Base-by-base conservation (phyloP, 805 yeast species). In the Clavispora fructus region DNA sequence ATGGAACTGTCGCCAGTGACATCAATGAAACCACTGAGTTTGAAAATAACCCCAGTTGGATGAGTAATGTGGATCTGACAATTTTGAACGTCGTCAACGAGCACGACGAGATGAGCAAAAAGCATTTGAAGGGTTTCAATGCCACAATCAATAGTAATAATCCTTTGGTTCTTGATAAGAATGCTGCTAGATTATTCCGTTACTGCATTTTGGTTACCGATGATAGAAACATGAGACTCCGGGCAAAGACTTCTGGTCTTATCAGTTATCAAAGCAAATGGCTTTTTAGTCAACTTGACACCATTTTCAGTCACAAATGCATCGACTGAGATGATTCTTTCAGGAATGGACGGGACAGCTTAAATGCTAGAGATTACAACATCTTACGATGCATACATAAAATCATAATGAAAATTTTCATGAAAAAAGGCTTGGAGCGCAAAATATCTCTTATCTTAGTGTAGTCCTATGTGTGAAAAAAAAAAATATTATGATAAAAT, bases 21-120 rank as follows among this genome's bases (percentile, higher is more conserved):
- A 73, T 85, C 49, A 84, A 83, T 57, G 92, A 85, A 60, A 83
- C 87, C 6, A 63, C 80, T 16, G 92, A 85, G 58, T 83, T 85
- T 62, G 90, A 85, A 59, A 80, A 80, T 56, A 84, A 84, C 56
- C 78, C 80, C 39, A 77, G 79, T 39, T 85, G 91, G 92, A 71
- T 87, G 61, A 72, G 82, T 13, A 80, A 78, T 53, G 85, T 86
- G 8, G 92, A 85, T 62, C 88, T 83, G 54, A 75, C 83, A 33
- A 82, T 83, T 43, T 71, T 75, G 63, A 79, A 75, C 60, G 77
- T 73, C 35, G 75, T 71, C 27, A 67, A 61, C 45, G 71, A 68
- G 43, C 68, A 69, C 48, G 75, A 71, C 50, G 73, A 67, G 43
- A 62, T 68, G 28, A 65, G 72, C 41, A 69, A 63, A 45, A 62